These are phyloP conservation scores for Daldinia concentrica DNA, from an alignment of 495 filamentous ascomycete species.

Conservation along the genomic window DNA sequence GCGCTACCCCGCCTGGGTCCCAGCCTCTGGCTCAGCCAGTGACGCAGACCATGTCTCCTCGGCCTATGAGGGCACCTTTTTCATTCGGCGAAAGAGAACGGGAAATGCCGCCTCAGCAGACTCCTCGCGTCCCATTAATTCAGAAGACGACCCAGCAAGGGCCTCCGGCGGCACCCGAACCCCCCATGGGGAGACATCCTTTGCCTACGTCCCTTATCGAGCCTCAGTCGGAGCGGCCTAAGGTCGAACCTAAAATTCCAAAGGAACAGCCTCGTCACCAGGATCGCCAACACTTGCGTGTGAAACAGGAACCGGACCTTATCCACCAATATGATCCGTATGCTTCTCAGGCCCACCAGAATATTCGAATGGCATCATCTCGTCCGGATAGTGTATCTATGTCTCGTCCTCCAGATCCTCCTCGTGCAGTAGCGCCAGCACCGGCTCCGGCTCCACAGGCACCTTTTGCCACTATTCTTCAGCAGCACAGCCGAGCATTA, in stretches of 20 bases:
- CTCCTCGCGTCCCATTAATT: slow-evolving; percentile 36
- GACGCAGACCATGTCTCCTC: slow-evolving; percentile 53
- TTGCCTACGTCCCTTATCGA: slow-evolving; percentile 43
- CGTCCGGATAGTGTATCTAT: slow-evolving; percentile 52
- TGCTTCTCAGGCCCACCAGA: slow-evolving; percentile 38
- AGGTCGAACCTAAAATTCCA: slow-evolving; percentile 36
- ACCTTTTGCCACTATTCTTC: slow-evolving; percentile 45
- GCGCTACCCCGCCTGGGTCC: slow-evolving; percentile 39
- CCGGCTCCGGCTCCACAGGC: slow-evolving; percentile 42
- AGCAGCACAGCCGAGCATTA: slow-evolving; percentile 48
- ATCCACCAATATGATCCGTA: slow-evolving; percentile 48
- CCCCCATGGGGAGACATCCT: slow-evolving; percentile 41
- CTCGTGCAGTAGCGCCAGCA: slow-evolving; percentile 48
- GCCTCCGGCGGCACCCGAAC: slow-evolving; percentile 38
- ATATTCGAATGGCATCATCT: slow-evolving; percentile 45
- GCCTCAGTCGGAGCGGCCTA: slow-evolving; percentile 43
- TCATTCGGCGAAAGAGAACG: slow-evolving; percentile 44
- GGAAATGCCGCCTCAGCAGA: slow-evolving; percentile 39
- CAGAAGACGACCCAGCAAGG: slow-evolving; percentile 39
- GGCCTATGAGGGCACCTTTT: slow-evolving; percentile 51
- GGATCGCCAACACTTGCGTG: slow-evolving; percentile 47
- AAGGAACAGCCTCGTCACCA: slow-evolving; percentile 43
- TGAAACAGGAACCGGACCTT: slow-evolving; percentile 58
- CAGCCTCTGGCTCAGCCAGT: slow-evolving; percentile 43
- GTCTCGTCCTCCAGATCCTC: slow-evolving; percentile 54